Evolutionary conservation across 2,329 filamentous ascomycete species (phyloP), one percentile per base, ranked within the genome.

Genomic region (Ceratocystis papillata): DNA sequence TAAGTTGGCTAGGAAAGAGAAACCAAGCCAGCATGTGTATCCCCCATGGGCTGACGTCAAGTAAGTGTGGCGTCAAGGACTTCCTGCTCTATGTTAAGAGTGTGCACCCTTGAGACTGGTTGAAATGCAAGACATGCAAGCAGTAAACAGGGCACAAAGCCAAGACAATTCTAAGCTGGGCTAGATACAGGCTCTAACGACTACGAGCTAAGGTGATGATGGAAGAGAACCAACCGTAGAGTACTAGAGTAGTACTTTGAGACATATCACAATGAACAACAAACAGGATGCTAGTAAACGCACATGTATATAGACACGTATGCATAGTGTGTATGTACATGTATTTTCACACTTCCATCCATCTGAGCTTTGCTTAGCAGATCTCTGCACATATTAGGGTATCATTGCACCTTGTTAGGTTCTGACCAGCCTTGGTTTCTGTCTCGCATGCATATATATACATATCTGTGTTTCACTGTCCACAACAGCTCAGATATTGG

Each of bases 81-180:
- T 30, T 59, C 28, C 53, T 30, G 28, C 53, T 33, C 28, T 5
- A 25, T 8, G 10, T 17, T n/a, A 30, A 17, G 25, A 33, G 53
- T 6, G 22, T 50, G 53, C 37, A 59, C 33, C 53, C 53, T 59
- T 30, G 25, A 22, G 28, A 59, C 53, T 59, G 53, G 53, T 33
- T 59, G 12, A 59, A 25, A 15, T 53, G 17, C 28, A 59, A 59
- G 53, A 59, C 53, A 59, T 59, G 53, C 53, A 59, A 59, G 22
- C 25, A 59, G 28, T 28, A 59, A 59, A 20, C 25, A 59, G 28
- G 53, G 53, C 53, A 59, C 53, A 59, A 33, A 59, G 28, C 28
- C 53, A 59, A 59, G 53, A 59, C 53, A 59, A n/a, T 30, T 59
- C 8, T 17, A 59, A n/a, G 53, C 2, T 59, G 28, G 53, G 28